Conservation (phyloP, 148 eudicot species). For the Nyssa sinensis region DNA sequence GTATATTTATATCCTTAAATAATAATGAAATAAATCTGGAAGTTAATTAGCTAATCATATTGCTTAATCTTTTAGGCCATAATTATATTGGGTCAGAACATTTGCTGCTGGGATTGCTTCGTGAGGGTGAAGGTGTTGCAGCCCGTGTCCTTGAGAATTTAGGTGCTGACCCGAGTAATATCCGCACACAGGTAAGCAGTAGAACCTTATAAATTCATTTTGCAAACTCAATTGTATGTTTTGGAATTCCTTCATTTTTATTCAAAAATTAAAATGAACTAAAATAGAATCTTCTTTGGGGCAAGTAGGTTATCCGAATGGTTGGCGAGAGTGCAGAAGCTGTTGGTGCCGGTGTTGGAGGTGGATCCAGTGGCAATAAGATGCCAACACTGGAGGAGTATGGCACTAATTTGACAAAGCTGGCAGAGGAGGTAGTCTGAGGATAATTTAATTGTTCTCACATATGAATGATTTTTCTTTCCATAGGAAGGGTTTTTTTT, state of each 20-base stretch:
- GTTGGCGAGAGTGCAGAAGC: slow-evolving; percentile 87
- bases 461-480: not conserved
- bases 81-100: slow-evolving; percentile 90
- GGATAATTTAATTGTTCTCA: not conserved
- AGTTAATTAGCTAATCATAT: not conserved
- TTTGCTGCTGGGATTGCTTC: slow-evolving; percentile 88
- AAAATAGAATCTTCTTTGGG: not conserved
- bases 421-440: slow-evolving; percentile 79
- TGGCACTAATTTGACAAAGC: slow-evolving; percentile 91
- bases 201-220: slow-evolving; percentile 1
- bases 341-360: slow-evolving; percentile 84
- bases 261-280: not conserved
- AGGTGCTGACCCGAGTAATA: slow-evolving; percentile 86
- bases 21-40: not conserved
- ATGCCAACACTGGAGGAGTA: slow-evolving; percentile 94
- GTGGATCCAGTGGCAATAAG: slow-evolving; percentile 70
- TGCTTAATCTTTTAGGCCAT: slow-evolving; percentile 38
- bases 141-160: slow-evolving; percentile 84
- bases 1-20: not conserved
- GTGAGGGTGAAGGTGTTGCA: slow-evolving; percentile 97
- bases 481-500: not conserved
- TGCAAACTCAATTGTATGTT: not conserved
- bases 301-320: slow-evolving; percentile 75
- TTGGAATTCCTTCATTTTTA: slow-evolving; percentile 1
- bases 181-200: slow-evolving; percentile 70